phyloP scores from a whole-genome alignment of 345 rosid species.

The Nephelium lappaceum region DNA sequence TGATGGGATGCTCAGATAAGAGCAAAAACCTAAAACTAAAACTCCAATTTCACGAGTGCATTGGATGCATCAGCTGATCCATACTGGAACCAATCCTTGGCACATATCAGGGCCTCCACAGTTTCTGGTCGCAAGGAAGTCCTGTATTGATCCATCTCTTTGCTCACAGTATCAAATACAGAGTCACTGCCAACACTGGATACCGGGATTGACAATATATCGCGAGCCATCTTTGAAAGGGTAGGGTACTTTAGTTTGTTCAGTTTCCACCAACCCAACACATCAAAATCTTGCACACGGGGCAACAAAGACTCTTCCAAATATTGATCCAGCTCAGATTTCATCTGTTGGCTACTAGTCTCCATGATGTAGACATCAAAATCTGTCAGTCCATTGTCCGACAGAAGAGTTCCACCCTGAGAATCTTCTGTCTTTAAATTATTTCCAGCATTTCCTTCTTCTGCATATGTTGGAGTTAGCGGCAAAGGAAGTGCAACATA shows the following conservation, averaged over 20 bases:
- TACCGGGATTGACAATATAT: slow-evolving; percentile 66
- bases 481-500: slow-evolving; percentile 75
- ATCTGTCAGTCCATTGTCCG: slow-evolving; percentile 73
- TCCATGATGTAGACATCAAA: slow-evolving; percentile 83
- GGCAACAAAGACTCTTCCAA: slow-evolving; percentile 82
- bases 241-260: slow-evolving; percentile 84
- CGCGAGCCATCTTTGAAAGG: slow-evolving; percentile 88
- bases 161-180: slow-evolving; percentile 55
- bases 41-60: slow-evolving; percentile 61
- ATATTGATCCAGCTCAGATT: slow-evolving; percentile 88
- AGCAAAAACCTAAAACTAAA: slow-evolving; percentile 31
- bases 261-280: slow-evolving; percentile 91
- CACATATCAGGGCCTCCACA: slow-evolving; percentile 83
- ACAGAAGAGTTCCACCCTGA: slow-evolving; percentile 42
- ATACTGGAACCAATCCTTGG: slow-evolving; percentile 81
- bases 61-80: slow-evolving; percentile 40
- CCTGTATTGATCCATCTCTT: slow-evolving; percentile 72
- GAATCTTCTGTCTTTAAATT: slow-evolving; percentile 40
- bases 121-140: slow-evolving; percentile 83
- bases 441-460: slow-evolving; percentile 45
- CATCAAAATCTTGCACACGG: slow-evolving; percentile 74
- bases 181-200: slow-evolving; percentile 56
- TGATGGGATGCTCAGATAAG: not conserved
- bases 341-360: slow-evolving; percentile 65
- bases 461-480: slow-evolving; percentile 61